Evolutionary conservation across 306 rosid species (phyloP).

Genomic region (Canavalia ensiformis): DNA sequence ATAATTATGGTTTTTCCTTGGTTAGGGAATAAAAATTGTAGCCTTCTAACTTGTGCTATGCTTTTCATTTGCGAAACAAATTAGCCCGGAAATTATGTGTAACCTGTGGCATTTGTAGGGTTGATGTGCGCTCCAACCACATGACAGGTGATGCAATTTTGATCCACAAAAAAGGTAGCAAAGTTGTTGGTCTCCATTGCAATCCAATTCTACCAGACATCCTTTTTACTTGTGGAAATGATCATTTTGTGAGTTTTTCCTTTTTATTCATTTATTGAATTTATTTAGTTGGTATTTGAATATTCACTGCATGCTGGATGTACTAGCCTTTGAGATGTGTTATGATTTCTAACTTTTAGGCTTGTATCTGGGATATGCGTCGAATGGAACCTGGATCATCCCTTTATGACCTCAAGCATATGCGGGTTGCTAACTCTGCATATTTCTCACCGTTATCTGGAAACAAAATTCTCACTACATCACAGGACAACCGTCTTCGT

Average conservation of each 20-base stretch:
- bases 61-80: slow-evolving; percentile 23
- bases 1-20: slow-evolving; percentile 13
- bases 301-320: background rate
- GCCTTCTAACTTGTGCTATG: slow-evolving; percentile 27
- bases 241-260: slow-evolving; percentile 81
- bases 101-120: slow-evolving; percentile 56
- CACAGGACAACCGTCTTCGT: slow-evolving; percentile 91
- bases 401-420: slow-evolving; percentile 67
- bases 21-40: slow-evolving; percentile 16
- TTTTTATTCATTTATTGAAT: slow-evolving; percentile 5
- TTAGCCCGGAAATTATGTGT: slow-evolving; percentile 4
- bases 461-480: slow-evolving; percentile 85
- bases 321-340: slow-evolving; percentile 6
- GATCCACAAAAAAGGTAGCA: slow-evolving; percentile 90
- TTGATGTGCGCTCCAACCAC: slow-evolving; percentile 78
- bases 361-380: slow-evolving; percentile 96
- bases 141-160: slow-evolving; percentile 71
- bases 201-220: slow-evolving; percentile 95
- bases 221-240: slow-evolving; percentile 91
- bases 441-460: slow-evolving; percentile 89
- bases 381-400: slow-evolving; percentile 73
- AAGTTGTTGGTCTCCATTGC: slow-evolving; percentile 93
- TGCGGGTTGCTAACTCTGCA: slow-evolving; percentile 93
- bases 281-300: slow-evolving; percentile 27
- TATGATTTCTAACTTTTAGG: slow-evolving; percentile 60